Conservation (phyloP, 2,329 filamentous ascomycete species). For the Cladophialophora chaetospira region DNA sequence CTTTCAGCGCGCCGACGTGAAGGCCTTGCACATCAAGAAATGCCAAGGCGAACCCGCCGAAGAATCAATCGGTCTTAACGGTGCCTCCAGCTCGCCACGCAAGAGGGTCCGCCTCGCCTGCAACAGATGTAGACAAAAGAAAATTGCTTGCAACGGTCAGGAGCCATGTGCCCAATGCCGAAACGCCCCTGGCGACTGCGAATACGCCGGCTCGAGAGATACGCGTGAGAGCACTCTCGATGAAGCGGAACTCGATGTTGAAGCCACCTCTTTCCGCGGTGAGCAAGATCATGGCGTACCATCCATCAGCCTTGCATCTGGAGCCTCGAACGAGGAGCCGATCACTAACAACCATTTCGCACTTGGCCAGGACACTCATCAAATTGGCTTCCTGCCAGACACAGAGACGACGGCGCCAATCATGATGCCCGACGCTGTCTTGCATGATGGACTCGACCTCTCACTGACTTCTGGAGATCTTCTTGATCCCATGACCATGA, state of each 20-base stretch:
- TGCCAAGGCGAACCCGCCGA: conserved; percentile 13
- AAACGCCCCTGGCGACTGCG: conserved; percentile 3
- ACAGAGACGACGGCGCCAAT: neutral
- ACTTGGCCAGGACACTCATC: neutral
- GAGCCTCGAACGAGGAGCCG: neutral
- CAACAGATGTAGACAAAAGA: conserved; percentile 32
- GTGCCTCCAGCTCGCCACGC: conserved; percentile 7
- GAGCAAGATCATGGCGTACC: neutral
- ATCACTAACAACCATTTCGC: neutral
- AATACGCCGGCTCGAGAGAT: conserved; percentile 1
- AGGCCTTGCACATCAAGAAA: conserved; percentile 15
- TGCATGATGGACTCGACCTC: neutral
- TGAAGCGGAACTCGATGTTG: neutral
- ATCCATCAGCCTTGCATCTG: neutral
- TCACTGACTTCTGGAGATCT: conserved; percentile 3
- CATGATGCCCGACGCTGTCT: neutral
- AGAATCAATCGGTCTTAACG: neutral
- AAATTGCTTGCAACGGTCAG: conserved; percentile 33
- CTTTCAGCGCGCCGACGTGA: conserved; percentile 21
- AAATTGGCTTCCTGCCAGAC: neutral
- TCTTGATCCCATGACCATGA: conserved; percentile 5
- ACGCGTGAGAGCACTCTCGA: neutral
- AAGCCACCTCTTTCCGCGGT: neutral
- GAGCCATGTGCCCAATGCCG: conserved; percentile 30
- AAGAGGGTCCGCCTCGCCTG: conserved; percentile 33